These are phyloP conservation scores for Hygrophila difformis DNA, from an alignment of 257 asterid species.

Conservation along the genomic window DNA sequence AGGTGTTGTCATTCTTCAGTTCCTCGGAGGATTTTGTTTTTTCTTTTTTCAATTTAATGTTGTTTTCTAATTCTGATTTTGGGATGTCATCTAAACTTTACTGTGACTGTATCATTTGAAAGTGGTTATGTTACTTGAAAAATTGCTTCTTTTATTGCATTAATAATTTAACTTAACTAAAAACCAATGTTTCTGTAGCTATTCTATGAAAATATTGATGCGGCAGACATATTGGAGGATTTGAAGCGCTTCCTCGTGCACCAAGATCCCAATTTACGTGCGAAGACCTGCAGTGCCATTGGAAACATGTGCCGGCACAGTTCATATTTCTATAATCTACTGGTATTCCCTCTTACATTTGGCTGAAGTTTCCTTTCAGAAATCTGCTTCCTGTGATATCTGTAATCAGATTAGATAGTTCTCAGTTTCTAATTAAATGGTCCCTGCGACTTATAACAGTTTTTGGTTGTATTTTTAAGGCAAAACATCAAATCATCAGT, in stretches of 20 bases:
- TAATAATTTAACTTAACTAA: constrained; percentile 20
- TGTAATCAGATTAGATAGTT: neutral
- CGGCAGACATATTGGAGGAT: constrained; percentile 71
- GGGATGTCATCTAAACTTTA: neutral
- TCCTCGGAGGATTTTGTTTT: no score
- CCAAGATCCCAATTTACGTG: constrained; percentile 85
- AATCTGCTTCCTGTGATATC: neutral
- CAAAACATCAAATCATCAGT: constrained; percentile 56
- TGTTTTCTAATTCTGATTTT: no score
- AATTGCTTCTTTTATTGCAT: constrained; percentile 6
- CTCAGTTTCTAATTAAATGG: constrained; percentile 3
- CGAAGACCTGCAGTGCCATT: constrained; percentile 87
- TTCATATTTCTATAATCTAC: constrained; percentile 67
- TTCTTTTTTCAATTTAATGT: no score
- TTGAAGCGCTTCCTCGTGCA: constrained; percentile 70
- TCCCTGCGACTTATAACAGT: constrained; percentile 1
- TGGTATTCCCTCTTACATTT: no score
- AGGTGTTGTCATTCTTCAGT: no score
- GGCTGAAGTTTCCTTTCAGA: no score
- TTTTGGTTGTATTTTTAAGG: constrained; percentile 27
- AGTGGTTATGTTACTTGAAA: no score
- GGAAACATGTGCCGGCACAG: constrained; percentile 99
- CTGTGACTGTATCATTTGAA: neutral
- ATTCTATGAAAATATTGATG: constrained; percentile 60
- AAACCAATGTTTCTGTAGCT: constrained; percentile 35